Evolutionary conservation across 108 stramenopile species (phyloP), one percentile per base, ranked within the genome.

Genomic region (Cyclotella baltica): DNA sequence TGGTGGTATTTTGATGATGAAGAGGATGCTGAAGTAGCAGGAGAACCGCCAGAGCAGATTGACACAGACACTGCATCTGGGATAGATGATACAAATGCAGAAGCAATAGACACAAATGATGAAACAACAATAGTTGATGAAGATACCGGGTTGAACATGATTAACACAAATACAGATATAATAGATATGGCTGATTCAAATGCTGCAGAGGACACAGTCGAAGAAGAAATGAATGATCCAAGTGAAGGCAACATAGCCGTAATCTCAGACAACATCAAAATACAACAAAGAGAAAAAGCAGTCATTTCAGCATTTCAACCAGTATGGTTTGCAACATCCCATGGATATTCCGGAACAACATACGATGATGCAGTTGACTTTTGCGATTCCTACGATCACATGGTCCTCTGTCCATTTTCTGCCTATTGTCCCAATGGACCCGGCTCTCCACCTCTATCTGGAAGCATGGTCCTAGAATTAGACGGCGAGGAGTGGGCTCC

Each of bases 401-500:
- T 82, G 81, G 81, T 73, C 3, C 52, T 82, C 8, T 82, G 81
- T 55, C 81, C 81, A 4, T 82, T 74, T 31, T 69, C 62, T 8
- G 81, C 74, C 3, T 82, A 82, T 38, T 82, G 81, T 40, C 74
- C 81, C 47, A 71, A 71, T 47, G 81, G 81, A 25, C 69, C 61
- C 4, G 56, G 68, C 5, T 37, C 35, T 22, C 63, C 73, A n/a
- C 70, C 81, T 3, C 62, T 82, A 33, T 46, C 69, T 23, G 81
- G 81, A 13, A 72, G 74, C 56, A 82, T 72, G 68, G 56, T 63
- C 5, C 8, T 58, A 38, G 36, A 70, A 4, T 22, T 61, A 25
- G 74, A 82, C 35, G 70, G 70, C 20, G 69, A 75, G 31, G 65
- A 82, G 46, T 82, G 81, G 81, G 81, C 67, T 38, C 81, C 81